A percentile compares a stretch with the other conserved stretches of the same genome.
Conservation (phyloP, 2,329 filamentous ascomycete species). For the Tolypocladium amazonense region DNA sequence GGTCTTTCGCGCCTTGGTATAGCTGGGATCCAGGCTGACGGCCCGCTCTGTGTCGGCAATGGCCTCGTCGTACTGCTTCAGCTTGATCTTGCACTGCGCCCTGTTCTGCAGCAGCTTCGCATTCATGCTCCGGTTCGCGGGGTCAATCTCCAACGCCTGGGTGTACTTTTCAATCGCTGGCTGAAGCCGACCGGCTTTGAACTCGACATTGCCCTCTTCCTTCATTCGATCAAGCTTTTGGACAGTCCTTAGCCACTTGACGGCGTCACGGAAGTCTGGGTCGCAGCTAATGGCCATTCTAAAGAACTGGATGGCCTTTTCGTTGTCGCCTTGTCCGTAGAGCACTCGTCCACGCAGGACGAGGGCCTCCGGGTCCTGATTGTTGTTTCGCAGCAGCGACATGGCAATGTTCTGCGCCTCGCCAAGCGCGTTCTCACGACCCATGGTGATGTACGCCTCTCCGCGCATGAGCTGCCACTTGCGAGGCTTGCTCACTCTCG, state of each 20-base stretch:
- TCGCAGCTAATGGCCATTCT: constrained; percentile 82
- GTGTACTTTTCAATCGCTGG: constrained; percentile 78
- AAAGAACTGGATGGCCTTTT: constrained; percentile 89
- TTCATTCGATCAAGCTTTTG: constrained; percentile 91
- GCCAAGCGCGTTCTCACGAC: constrained; percentile 74
- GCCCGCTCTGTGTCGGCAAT: constrained; percentile 81
- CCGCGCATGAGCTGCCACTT: constrained; percentile 92
- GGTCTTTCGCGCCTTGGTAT: constrained; percentile 86
- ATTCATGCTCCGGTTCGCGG: constrained; percentile 82
- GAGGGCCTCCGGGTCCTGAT: constrained; percentile 84
- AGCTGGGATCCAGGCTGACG: constrained; percentile 69
- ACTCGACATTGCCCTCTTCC: constrained; percentile 82
- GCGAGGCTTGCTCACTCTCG: constrained; percentile 67
- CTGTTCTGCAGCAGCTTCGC: constrained; percentile 92
- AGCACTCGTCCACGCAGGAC: constrained; percentile 79
- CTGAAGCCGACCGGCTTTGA: constrained; percentile 75
- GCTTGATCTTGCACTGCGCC: constrained; percentile 70
- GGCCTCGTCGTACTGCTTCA: constrained; percentile 75
- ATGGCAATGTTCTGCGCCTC: constrained; percentile 92
- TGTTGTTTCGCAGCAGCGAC: constrained; percentile 74
- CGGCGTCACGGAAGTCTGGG: constrained; percentile 79
- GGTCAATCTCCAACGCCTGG: constrained; percentile 74
- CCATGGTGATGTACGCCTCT: constrained; percentile 88
- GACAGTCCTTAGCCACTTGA: constrained; percentile 81
- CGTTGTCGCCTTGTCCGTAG: constrained; percentile 88